Conservation (phyloP, 1,284 basidiomycete genomes). For the Porogramme epimiltina region DNA sequence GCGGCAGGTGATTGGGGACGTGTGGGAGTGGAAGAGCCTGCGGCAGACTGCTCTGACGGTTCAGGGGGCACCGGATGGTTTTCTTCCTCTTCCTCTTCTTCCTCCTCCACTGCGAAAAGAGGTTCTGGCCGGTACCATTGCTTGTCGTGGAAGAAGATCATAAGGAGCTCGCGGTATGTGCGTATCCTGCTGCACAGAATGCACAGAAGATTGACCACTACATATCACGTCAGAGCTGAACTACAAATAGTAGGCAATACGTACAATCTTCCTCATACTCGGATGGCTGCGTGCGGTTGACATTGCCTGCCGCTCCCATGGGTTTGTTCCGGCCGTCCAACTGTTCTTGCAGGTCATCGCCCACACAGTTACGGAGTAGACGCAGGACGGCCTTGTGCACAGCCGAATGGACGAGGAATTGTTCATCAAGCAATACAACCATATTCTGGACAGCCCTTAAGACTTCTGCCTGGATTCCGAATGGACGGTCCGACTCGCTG, state of each 20-base stretch:
- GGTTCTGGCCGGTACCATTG: conserved; percentile 78
- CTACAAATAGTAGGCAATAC: conserved; percentile 31
- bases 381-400: conserved; percentile 89
- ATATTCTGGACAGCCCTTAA: conserved; percentile 84
- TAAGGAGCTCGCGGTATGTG: conserved; percentile 86
- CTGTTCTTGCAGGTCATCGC: conserved; percentile 87
- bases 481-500: conserved; percentile 81
- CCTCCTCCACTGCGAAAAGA: conserved; percentile 68
- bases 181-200: conserved; percentile 89
- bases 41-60: conserved; percentile 26
- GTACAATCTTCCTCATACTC: conserved; percentile 86
- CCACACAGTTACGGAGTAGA: conserved; percentile 85
- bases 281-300: conserved; percentile 68
- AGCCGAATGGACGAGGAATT: conserved; percentile 88
- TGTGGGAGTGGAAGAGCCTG: conserved; percentile 13
- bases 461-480: conserved; percentile 86
- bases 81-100: conserved; percentile 58
- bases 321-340: conserved; percentile 74
- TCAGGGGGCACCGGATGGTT: conserved; percentile 41
- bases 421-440: conserved; percentile 86
- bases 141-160: conserved; percentile 96
- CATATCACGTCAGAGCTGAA: conserved; percentile 12
- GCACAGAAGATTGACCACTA: conserved; percentile 89
- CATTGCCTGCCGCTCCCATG: conserved; percentile 80
- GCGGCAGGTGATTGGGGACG: conserved; percentile 54